Evolutionary conservation across 306 rosid species (phyloP).

Genomic region (Prinsepia uniflora): DNA sequence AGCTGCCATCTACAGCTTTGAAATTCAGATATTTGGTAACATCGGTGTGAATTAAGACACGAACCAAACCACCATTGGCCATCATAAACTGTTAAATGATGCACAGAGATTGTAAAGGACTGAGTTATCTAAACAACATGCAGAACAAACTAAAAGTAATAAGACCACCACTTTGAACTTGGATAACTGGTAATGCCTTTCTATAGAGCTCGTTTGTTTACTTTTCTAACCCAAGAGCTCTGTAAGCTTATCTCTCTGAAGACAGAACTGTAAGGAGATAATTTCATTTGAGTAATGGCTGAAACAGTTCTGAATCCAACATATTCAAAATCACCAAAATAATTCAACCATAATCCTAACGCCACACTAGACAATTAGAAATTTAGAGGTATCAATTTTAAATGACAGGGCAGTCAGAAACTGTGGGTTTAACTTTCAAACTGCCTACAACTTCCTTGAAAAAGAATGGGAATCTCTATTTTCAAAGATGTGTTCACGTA

Average conservation of each 20-base stretch:
- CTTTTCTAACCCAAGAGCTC: neutral
- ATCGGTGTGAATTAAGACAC: slow-evolving; percentile 77
- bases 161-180: neutral
- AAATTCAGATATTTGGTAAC: slow-evolving; percentile 74
- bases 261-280: slow-evolving; percentile 47
- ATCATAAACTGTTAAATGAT: slow-evolving; percentile 60
- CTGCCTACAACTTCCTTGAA: neutral
- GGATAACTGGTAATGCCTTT: neutral
- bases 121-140: neutral
- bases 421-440: neutral
- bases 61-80: slow-evolving; percentile 77
- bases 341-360: neutral
- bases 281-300: neutral
- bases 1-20: slow-evolving; percentile 82
- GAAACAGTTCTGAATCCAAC: neutral
- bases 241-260: slow-evolving; percentile 50
- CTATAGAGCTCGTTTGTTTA: too few species aligned
- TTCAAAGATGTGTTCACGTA: neutral
- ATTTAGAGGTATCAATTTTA: neutral
- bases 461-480: neutral
- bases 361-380: neutral
- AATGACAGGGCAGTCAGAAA: neutral
- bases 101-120: neutral
- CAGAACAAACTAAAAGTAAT: neutral
- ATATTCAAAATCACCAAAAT: neutral